Evolutionary conservation across 345 rosid genomes (phyloP).

Genomic region (Gossypium turneri): DNA sequence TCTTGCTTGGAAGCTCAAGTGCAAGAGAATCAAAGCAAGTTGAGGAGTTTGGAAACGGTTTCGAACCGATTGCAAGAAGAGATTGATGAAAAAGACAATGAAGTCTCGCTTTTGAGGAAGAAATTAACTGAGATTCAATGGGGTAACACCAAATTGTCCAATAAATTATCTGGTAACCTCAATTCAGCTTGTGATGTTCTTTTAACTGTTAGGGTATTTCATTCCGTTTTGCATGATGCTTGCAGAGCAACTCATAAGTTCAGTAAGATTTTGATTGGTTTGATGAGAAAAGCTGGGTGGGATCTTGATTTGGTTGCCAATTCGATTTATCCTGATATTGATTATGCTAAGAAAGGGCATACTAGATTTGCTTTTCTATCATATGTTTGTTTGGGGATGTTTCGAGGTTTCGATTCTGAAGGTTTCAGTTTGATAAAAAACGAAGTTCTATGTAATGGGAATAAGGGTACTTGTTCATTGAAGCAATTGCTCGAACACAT

Average conservation of each 20-base stretch:
- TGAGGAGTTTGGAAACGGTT: slow-evolving; percentile 61
- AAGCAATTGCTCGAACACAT: slow-evolving; percentile 76
- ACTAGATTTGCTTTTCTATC: slow-evolving; percentile 68
- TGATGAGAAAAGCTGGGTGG: slow-evolving; percentile 92
- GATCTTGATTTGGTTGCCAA: slow-evolving; percentile 80
- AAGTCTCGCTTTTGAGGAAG: slow-evolving; percentile 55
- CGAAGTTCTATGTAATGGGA: slow-evolving; percentile 34
- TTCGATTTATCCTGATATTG: slow-evolving; percentile 55
- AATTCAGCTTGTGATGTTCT: slow-evolving; percentile 51
- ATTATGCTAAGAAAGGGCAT: slow-evolving; percentile 53
- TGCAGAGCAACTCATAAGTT: slow-evolving; percentile 59
- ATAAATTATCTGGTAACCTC: slow-evolving; percentile 47
- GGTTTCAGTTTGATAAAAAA: slow-evolving; percentile 40
- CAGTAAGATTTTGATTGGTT: slow-evolving; percentile 60
- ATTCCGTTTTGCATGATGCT: slow-evolving; percentile 60
- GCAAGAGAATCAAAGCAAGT: slow-evolving; percentile 92
- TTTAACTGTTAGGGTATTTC: slow-evolving; percentile 60
- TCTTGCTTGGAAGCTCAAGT: slow-evolving; percentile 85
- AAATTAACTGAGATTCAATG: slow-evolving; percentile 57
- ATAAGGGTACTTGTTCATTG: slow-evolving; percentile 32
- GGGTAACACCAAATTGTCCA: slow-evolving; percentile 51
- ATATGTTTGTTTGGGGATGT: slow-evolving; percentile 77
- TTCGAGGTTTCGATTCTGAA: slow-evolving; percentile 59
- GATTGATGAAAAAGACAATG: slow-evolving; percentile 65
- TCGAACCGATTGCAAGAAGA: slow-evolving; percentile 75